Conservation (phyloP, 176 grass and related monocot genomes). For the Carex pumila region DNA sequence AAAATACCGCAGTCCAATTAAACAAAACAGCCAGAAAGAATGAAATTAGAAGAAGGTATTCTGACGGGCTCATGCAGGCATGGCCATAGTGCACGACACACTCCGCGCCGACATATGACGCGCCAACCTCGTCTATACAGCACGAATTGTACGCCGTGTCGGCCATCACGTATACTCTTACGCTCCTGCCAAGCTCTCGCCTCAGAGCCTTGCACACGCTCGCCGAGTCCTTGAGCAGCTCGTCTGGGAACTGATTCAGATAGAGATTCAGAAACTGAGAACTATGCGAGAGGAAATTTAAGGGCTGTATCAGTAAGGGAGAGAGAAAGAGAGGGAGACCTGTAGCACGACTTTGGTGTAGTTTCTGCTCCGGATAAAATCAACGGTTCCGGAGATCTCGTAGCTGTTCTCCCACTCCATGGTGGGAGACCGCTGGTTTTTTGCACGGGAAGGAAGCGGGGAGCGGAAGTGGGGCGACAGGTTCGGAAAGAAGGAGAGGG, state of each 20-base stretch:
- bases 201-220: constrained; percentile 36
- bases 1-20: neutral
- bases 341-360: constrained; percentile 75
- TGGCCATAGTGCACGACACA: constrained; percentile 92
- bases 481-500: neutral
- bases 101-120: constrained; percentile 72
- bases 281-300: neutral
- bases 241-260: constrained; percentile 62
- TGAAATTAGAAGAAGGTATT: neutral
- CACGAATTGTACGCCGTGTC: constrained; percentile 89
- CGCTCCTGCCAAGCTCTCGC: constrained; percentile 37
- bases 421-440: constrained; percentile 9
- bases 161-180: constrained; percentile 74
- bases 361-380: constrained; percentile 42
- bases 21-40: neutral
- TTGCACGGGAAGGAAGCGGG: neutral
- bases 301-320: neutral
- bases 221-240: constrained; percentile 59
- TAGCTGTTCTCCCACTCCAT: constrained; percentile 60
- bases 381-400: constrained; percentile 45
- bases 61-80: constrained; percentile 96
- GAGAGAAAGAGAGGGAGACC: constrained; percentile 15
- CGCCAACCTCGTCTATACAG: constrained; percentile 89
- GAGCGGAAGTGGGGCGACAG: neutral
- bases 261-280: neutral